Percentiles rank a stretch among this genome's conserved stretches.
These are phyloP conservation scores for Crotalaria pallida DNA, from an alignment of 306 rosid species.

Conservation along the genomic window DNA sequence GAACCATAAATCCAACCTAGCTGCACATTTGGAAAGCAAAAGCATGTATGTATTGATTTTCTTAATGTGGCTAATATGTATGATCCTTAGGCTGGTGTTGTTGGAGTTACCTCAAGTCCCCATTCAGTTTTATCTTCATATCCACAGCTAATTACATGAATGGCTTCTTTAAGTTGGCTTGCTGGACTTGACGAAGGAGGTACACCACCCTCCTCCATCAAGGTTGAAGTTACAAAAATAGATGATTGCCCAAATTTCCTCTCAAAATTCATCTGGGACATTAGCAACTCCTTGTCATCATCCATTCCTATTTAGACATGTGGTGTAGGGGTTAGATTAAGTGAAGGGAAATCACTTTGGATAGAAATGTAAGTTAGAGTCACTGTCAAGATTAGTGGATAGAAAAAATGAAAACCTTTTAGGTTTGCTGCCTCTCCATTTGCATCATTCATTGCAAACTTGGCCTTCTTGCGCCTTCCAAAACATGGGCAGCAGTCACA, in stretches of 20 bases:
- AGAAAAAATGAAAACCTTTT: constrained; percentile 26
- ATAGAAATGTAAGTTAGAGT: background rate
- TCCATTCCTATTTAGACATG: constrained; percentile 35
- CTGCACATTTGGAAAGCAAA: constrained; percentile 29
- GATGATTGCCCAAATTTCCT: constrained; percentile 71
- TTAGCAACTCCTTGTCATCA: constrained; percentile 54
- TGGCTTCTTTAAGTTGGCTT: constrained; percentile 62
- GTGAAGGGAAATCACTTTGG: background rate
- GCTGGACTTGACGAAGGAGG: constrained; percentile 76
- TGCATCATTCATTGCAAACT: constrained; percentile 40
- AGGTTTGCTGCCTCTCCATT: constrained; percentile 48
- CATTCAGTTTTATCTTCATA: constrained; percentile 85
- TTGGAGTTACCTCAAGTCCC: constrained; percentile 56
- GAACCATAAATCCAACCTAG: constrained; percentile 83
- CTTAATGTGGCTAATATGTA: background rate
- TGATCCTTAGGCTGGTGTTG: background rate
- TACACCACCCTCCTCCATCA: constrained; percentile 70
- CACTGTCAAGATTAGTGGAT: background rate
- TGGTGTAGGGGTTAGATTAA: background rate
- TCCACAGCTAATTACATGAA: constrained; percentile 69
- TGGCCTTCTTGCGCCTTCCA: constrained; percentile 58
- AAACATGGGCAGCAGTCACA: constrained; percentile 72
- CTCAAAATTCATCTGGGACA: constrained; percentile 77
- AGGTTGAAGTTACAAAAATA: constrained; percentile 69
- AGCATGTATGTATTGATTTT: background rate